Base-by-base conservation (phyloP, 768 basidiomycete genomes). In the Leccinum disarticulatum region DNA sequence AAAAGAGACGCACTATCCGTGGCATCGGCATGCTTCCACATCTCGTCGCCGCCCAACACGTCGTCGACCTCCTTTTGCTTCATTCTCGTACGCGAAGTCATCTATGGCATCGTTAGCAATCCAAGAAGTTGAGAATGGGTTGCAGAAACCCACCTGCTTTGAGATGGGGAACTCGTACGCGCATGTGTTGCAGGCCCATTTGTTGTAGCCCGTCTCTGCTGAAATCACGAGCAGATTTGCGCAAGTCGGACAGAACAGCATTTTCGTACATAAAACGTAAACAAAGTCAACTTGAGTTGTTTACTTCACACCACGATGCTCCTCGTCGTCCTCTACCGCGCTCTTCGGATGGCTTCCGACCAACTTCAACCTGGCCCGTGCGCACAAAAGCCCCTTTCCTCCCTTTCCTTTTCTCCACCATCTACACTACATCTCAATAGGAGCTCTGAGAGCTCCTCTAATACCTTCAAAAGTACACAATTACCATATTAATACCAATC, bases 231-330 rank as follows among this genome's bases (percentile, higher is more conserved):
- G 83, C 48, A 93, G 80, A 73, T 98, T 98, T 30, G 91, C 86
- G 68, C 96, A 98, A 55, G 88, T 92, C 31, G 96, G 96, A 71
- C 96, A 98, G 80, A 96, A 96, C 36, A 95, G 80, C 93, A 96
- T 95, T n/a, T 38, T 28, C n/a, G 36, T 2, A 25, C 25, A 25
- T 25, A 13, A 4, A 31, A 9, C 17, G 28, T 51, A 14, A 43
- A 22, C 19, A 19, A 22, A 22, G 22, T 22, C 22, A 22, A 22
- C 22, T 22, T 22, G 22, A 10, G 10, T 31, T 31, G 31, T 33
- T 33, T 4, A 28, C 31, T 33, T 33, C 31, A 33, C 33, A 33
- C 33, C 33, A n/a, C n/a, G n/a, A n/a, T n/a, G n/a, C n/a, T n/a
- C n/a, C n/a, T n/a, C n/a, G n/a, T n/a, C n/a, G n/a, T n/a, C n/a